These are phyloP conservation scores for Colletotrichum cuscutae DNA, from an alignment of 2,329 filamentous ascomycete species.

Conservation along the genomic window DNA sequence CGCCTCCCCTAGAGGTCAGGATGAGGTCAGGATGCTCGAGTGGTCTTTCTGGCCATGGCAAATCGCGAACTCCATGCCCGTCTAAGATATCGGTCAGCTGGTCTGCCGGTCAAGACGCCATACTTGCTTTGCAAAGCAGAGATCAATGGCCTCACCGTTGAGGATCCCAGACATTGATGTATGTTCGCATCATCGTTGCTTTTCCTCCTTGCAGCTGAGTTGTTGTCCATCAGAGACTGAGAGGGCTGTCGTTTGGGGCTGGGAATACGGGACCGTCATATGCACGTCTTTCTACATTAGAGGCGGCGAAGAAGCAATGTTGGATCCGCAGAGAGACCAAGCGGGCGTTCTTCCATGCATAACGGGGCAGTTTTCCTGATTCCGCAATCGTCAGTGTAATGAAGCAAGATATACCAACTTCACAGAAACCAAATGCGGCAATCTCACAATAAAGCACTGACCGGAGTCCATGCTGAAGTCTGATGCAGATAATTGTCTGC, in stretches of 20 bases:
- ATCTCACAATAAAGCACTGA: not conserved
- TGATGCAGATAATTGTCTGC: not conserved
- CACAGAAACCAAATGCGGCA: not conserved
- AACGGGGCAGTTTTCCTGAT: not conserved
- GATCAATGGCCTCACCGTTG: not conserved
- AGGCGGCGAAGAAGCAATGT: slow-evolving; percentile 15
- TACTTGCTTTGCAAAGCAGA: slow-evolving; percentile 10
- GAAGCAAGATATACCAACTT: not conserved
- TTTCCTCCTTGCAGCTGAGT: slow-evolving; percentile 1
- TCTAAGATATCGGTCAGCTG: slow-evolving; percentile 15
- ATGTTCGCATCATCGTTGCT: slow-evolving; percentile 6
- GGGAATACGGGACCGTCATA: not conserved
- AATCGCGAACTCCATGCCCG: not conserved
- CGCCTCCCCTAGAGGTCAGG: not conserved
- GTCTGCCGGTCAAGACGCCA: slow-evolving; percentile 16
- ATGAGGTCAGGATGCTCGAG: not conserved
- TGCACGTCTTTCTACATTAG: slow-evolving; percentile 6
- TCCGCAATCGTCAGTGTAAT: not conserved
- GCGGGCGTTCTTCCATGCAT: not conserved
- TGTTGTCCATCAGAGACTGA: not conserved
- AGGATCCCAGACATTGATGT: not conserved
- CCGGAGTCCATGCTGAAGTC: not conserved
- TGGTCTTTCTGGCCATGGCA: not conserved
- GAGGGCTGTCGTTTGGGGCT: not conserved
- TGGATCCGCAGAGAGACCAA: not conserved